Evolutionary conservation across 345 rosid species (phyloP).

Genomic region (Raphanus sativus): DNA sequence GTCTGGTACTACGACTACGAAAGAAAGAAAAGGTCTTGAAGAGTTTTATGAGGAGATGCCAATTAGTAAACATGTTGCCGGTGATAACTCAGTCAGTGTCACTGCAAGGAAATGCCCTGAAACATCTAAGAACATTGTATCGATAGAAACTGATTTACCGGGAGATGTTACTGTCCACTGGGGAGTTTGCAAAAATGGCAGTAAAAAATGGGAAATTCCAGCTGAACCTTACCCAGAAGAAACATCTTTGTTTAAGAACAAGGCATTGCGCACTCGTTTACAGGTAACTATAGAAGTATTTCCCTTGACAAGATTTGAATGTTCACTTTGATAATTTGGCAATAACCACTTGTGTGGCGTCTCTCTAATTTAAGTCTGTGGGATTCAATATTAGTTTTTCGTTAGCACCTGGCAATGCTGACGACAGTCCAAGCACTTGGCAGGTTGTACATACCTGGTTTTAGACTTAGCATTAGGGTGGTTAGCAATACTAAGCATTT

Average conservation of each 20-base stretch:
- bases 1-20: slow-evolving; percentile 43
- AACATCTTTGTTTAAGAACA: slow-evolving; percentile 68
- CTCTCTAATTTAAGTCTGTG: neutral
- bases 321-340: slow-evolving; percentile 6
- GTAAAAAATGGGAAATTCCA: slow-evolving; percentile 81
- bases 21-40: slow-evolving; percentile 45
- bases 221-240: slow-evolving; percentile 74
- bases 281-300: slow-evolving; percentile 50
- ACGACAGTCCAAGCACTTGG: neutral
- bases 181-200: slow-evolving; percentile 88
- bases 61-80: slow-evolving; percentile 50
- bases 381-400: slow-evolving; percentile 4
- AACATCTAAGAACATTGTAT: slow-evolving; percentile 59
- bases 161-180: slow-evolving; percentile 91
- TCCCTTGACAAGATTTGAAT: slow-evolving; percentile 1
- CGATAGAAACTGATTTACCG: slow-evolving; percentile 75
- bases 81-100: slow-evolving; percentile 56
- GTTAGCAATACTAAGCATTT: too few relatives aligned
- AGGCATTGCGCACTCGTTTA: slow-evolving; percentile 78
- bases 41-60: slow-evolving; percentile 80
- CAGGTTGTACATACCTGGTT: neutral
- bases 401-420: slow-evolving; percentile 1
- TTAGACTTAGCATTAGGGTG: slow-evolving; percentile 1
- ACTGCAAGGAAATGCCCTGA: slow-evolving; percentile 65
- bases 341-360: slow-evolving; percentile 1